Percentiles rank a stretch among this genome's conserved stretches.
These are phyloP conservation scores for Termitomyces eurrhizus DNA, from an alignment of 768 basidiomycete genomes.

Conservation along the genomic window DNA sequence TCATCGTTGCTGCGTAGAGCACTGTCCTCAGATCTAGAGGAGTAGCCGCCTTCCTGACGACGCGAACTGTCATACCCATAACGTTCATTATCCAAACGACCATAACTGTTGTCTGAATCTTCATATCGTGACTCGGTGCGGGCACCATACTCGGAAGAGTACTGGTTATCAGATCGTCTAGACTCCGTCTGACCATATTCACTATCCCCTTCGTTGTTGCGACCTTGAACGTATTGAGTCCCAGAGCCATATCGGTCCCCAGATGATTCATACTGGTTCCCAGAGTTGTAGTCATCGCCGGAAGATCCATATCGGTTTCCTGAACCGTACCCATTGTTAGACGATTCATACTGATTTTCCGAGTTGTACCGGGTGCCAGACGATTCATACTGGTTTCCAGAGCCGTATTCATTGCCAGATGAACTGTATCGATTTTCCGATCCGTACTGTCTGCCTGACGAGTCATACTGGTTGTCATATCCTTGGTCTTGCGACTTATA, in stretches of 20 bases:
- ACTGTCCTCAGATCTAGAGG: not conserved
- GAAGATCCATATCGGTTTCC: slow-evolving; percentile 8
- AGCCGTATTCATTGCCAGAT: slow-evolving; percentile 1
- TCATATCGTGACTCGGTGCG: slow-evolving; percentile 1
- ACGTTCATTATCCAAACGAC: not conserved
- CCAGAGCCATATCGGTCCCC: slow-evolving; percentile 3
- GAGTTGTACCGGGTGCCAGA: slow-evolving; percentile 8
- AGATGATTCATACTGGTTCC: slow-evolving; percentile 1
- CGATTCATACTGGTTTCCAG: not conserved
- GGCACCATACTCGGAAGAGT: slow-evolving; percentile 3
- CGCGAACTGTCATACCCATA: not conserved
- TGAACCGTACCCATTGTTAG: slow-evolving; percentile 1
- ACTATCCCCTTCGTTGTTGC: slow-evolving; percentile 2
- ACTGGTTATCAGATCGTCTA: slow-evolving; percentile 6
- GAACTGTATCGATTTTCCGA: slow-evolving; percentile 6
- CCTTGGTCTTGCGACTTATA: not conserved
- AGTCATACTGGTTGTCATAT: slow-evolving; percentile 1
- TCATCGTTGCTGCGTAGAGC: not conserved
- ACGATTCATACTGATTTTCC: slow-evolving; percentile 4
- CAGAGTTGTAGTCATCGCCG: not conserved
- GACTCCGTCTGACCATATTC: slow-evolving; percentile 6
- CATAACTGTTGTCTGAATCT: slow-evolving; percentile 1
- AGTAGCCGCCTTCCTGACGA: not conserved
- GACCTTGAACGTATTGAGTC: not conserved
- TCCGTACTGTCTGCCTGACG: slow-evolving; percentile 3